phyloP scores from a whole-genome alignment of 805 yeast species.

The Candida boleticola region DNA sequence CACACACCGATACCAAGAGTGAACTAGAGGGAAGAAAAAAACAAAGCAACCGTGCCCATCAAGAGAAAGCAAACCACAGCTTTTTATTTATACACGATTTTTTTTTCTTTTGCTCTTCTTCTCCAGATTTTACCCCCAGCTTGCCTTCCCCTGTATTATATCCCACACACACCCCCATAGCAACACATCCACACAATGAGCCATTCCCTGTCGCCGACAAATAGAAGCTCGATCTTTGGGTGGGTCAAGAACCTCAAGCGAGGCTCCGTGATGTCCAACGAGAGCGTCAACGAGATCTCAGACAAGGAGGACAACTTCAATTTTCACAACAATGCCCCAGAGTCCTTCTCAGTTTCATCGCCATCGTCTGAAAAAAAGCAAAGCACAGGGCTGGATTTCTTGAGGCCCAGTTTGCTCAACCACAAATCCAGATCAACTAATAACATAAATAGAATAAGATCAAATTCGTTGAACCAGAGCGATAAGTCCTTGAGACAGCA shows the following conservation, averaged over 20 bases:
- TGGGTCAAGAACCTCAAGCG: constrained; percentile 46
- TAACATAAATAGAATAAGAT: constrained; percentile 38
- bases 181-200: constrained; percentile 21
- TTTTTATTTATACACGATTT: too few species aligned
- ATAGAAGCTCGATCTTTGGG: constrained; percentile 39
- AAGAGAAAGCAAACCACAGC: too few species aligned
- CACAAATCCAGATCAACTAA: constrained; percentile 52
- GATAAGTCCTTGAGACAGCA: constrained; percentile 41
- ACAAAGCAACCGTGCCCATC: too few species aligned
- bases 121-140: background rate
- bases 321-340: constrained; percentile 8
- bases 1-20: background rate
- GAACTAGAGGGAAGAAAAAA: too few species aligned
- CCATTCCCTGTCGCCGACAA: constrained; percentile 37
- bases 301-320: constrained; percentile 6
- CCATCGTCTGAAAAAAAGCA: constrained; percentile 8
- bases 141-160: background rate
- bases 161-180: background rate
- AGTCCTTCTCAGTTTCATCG: constrained; percentile 2
- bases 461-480: constrained; percentile 33
- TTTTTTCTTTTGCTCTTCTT: background rate
- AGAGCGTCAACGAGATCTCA: constrained; percentile 35
- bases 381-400: constrained; percentile 1
- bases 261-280: constrained; percentile 34
- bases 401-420: constrained; percentile 27